Percentiles rank a stretch among this genome's conserved stretches.
Conservation (phyloP, 495 filamentous ascomycete genomes). For the Staphylotrichum tortipilum region DNA sequence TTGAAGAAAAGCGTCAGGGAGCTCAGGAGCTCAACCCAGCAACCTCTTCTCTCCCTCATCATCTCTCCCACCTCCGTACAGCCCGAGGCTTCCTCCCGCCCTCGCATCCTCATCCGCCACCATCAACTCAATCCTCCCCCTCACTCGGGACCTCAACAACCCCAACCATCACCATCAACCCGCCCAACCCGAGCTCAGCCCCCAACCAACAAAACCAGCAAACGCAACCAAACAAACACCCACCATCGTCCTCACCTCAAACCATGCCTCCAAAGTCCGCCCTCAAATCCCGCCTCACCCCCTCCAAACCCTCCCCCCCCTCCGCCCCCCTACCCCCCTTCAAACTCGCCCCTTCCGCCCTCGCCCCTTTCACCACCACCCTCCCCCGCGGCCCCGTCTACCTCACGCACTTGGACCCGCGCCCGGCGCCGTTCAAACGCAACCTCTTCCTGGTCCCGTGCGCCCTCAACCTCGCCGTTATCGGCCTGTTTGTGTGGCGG, state of each 20-base stretch:
- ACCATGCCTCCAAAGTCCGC: constrained; percentile 19
- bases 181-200: no score
- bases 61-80: no score
- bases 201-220: no score
- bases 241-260: not conserved
- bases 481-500: constrained; percentile 50
- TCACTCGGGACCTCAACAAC: not conserved
- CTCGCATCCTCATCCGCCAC: not conserved
- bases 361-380: constrained; percentile 52
- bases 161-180: not conserved
- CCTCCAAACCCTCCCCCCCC: constrained; percentile 11
- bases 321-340: constrained; percentile 51
- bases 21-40: no score
- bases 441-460: constrained; percentile 68
- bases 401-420: constrained; percentile 67
- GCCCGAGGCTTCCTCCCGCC: no score
- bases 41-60: no score
- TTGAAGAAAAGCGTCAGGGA: no score
- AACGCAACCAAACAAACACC: no score
- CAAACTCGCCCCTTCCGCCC: constrained; percentile 45
- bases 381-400: constrained; percentile 61
- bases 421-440: constrained; percentile 55
- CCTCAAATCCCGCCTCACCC: constrained; percentile 10
- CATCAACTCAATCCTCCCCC: not conserved
- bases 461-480: constrained; percentile 57